A percentile compares a stretch with the other conserved stretches of the same genome.
These are phyloP conservation scores for Penicillium sp. DNA, from an alignment of 2,329 filamentous ascomycete species.

Conservation along the genomic window DNA sequence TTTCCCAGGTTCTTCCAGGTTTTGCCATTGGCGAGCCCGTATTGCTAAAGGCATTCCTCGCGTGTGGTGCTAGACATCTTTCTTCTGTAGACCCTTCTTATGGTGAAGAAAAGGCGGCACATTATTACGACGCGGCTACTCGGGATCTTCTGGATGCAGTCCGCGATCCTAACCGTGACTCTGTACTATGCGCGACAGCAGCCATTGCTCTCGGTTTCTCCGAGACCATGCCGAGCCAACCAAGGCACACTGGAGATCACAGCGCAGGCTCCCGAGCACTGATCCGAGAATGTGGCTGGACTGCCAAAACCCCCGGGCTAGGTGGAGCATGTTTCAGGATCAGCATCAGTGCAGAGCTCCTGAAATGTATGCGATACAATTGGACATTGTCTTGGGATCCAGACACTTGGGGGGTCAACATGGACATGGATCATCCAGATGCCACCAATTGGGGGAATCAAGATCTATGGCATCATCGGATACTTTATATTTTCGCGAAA, in stretches of 20 bases:
- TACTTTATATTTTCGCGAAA: conserved; percentile 84
- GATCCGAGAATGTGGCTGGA: conserved; percentile 88
- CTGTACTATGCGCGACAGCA: conserved; percentile 78
- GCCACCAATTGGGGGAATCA: conserved; percentile 60
- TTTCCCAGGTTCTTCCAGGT: conserved; percentile 79
- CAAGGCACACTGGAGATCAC: conserved; percentile 80
- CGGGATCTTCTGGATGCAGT: conserved; percentile 71
- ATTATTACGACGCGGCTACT: conserved; percentile 84
- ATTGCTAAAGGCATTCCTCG: conserved; percentile 83
- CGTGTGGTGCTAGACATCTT: conserved; percentile 81
- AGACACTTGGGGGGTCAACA: conserved; percentile 82
- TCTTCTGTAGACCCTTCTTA: conserved; percentile 68
- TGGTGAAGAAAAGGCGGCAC: conserved; percentile 71
- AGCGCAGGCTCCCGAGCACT: conserved; percentile 80
- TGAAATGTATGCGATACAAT: conserved; percentile 82
- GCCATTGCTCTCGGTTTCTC: conserved; percentile 89
- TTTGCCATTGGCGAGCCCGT: conserved; percentile 79
- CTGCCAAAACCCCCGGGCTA: conserved; percentile 72
- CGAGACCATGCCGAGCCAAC: conserved; percentile 83
- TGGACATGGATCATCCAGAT: conserved; percentile 62
- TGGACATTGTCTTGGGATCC: conserved; percentile 87
- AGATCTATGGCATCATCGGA: conserved; percentile 83
- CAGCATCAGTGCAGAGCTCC: conserved; percentile 85
- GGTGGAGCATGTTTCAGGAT: conserved; percentile 92
- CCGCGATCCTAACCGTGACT: conserved; percentile 81